phyloP scores from a whole-genome alignment of 179 eudicot species.

The Beta macrorhiza region DNA sequence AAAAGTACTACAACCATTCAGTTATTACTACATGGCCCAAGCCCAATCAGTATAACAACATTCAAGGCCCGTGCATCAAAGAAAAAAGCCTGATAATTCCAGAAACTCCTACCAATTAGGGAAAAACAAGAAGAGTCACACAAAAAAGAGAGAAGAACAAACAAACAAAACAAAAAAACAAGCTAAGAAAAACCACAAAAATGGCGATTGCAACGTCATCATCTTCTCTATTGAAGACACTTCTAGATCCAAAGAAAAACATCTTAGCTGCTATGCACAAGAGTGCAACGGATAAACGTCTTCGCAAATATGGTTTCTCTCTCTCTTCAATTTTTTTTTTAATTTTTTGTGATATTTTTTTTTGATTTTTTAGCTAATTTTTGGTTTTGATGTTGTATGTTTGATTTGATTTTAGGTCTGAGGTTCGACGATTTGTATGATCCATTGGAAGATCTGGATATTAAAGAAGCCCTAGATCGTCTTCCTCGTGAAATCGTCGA shows the following conservation, averaged over 20 bases:
- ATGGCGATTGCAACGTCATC: conserved; percentile 32
- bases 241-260: no score
- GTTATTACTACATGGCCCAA: no score
- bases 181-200: not conserved
- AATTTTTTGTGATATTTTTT: not conserved
- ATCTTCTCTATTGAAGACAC: no score
- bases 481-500: conserved; percentile 85
- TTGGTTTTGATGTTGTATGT: conserved; percentile 6
- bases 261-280: no score
- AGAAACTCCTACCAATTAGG: no score
- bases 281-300: conserved; percentile 37
- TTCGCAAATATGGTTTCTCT: conserved; percentile 52
- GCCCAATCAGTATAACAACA: no score
- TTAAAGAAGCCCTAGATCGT: conserved; percentile 76
- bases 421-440: no score
- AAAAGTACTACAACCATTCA: no score
- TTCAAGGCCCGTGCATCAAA: not conserved
- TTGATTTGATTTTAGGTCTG: conserved; percentile 44
- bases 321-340: not conserved
- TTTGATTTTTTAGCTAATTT: not conserved
- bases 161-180: no score
- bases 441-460: conserved; percentile 48
- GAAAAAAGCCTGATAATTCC: not conserved
- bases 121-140: not conserved
- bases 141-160: not conserved